Percentiles rank a stretch among this genome's conserved stretches.
Conservation (phyloP, 2,329 filamentous ascomycete species). For the Aspergillus caelatus region DNA sequence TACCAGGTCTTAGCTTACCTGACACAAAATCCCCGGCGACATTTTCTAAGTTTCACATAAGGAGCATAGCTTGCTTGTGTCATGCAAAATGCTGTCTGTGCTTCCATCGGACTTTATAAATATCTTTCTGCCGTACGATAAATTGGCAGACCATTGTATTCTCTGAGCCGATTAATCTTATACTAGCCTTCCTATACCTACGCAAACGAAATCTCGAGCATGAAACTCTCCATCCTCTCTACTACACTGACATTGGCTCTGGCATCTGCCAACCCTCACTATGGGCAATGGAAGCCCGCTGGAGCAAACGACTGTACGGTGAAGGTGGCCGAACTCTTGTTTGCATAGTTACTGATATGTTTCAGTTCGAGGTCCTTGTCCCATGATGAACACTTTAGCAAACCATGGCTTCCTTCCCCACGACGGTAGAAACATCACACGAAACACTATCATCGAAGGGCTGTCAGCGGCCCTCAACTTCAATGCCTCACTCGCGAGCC, state of each 20-base stretch:
- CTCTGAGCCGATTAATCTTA: neutral
- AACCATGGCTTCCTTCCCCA: conserved; percentile 56
- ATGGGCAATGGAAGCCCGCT: conserved; percentile 1
- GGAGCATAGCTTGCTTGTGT: neutral
- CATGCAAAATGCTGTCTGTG: neutral
- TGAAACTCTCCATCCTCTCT: neutral
- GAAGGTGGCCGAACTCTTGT: too few species aligned
- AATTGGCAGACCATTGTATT: neutral
- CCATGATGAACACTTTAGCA: conserved; percentile 57
- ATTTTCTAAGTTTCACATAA: neutral
- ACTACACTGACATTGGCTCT: neutral
- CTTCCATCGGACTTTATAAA: neutral
- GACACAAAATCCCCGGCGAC: neutral
- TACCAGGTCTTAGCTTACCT: neutral
- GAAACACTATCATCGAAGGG: conserved; percentile 8
- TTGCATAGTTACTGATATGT: neutral
- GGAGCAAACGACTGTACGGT: neutral
- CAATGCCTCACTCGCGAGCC: conserved; percentile 19
- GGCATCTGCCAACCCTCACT: neutral
- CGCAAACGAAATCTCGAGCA: neutral
- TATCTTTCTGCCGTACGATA: neutral
- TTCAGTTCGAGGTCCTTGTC: conserved; percentile 45
- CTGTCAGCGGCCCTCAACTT: conserved; percentile 17
- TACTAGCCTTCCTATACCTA: neutral
- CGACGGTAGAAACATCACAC: conserved; percentile 47